These are phyloP conservation scores for Erodium chrysanthum DNA, from an alignment of 441 rosid genomes.

Conservation along the genomic window DNA sequence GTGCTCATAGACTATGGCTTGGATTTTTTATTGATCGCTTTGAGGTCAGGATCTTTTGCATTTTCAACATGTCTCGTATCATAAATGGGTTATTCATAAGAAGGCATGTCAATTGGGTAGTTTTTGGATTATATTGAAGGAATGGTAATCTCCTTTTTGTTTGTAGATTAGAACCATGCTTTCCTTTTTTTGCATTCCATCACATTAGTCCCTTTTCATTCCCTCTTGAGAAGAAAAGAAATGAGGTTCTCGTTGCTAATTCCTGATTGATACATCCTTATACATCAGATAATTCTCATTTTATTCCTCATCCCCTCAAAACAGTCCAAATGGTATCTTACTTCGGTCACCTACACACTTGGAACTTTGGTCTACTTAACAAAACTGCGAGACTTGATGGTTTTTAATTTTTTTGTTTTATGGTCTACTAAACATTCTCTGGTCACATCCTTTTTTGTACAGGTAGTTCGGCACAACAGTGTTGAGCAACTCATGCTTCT, in stretches of 20 bases:
- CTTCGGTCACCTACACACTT: not conserved
- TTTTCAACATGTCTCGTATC: not conserved
- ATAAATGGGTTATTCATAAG: not conserved
- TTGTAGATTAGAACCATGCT: not conserved
- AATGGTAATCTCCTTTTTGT: not conserved
- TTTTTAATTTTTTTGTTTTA: not conserved
- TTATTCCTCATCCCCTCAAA: not conserved
- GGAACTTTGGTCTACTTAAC: not conserved
- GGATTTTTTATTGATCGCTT: conserved; percentile 93
- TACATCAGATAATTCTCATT: conserved; percentile 2
- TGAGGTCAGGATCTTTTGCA: conserved; percentile 54
- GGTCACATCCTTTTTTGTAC: conserved; percentile 19
- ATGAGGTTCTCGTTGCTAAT: not conserved
- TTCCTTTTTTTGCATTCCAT: not conserved
- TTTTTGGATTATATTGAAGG: not conserved
- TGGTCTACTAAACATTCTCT: not conserved
- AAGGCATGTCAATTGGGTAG: not conserved
- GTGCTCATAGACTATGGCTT: conserved; percentile 92
- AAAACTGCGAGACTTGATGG: not conserved
- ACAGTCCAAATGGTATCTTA: not conserved
- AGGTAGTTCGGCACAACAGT: conserved; percentile 89
- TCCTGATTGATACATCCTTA: not conserved
- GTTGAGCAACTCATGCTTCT: conserved; percentile 90
- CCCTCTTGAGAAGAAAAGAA: not conserved
- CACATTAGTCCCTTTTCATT: conserved; percentile 4